Evolutionary conservation across 441 rosid species (phyloP).

Genomic region (Sinapis alba): DNA sequence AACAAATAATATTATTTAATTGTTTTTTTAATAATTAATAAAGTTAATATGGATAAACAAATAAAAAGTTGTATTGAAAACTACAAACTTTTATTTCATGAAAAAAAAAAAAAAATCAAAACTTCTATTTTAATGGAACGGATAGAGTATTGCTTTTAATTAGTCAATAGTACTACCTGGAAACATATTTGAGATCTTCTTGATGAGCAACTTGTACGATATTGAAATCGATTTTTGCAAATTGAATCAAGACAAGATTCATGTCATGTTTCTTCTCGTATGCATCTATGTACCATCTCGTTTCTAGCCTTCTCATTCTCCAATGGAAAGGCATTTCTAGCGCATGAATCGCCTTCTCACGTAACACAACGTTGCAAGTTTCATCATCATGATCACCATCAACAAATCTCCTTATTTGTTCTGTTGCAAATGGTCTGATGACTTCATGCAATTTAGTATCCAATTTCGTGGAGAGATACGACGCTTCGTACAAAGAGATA

Average conservation of each 20-base stretch:
- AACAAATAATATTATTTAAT: no score
- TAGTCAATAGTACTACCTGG: conserved; percentile 18
- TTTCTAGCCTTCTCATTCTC: conserved; percentile 44
- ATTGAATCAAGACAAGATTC: conserved; percentile 24
- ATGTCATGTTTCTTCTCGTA: conserved; percentile 25
- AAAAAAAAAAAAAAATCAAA: no score
- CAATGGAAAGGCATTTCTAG: conserved; percentile 47
- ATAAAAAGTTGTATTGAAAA: no score
- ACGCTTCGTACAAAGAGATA: conserved; percentile 47
- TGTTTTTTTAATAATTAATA: no score
- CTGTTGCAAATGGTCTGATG: conserved; percentile 33
- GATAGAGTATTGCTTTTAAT: background rate
- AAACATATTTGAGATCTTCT: conserved; percentile 42
- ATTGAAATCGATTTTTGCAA: conserved; percentile 46
- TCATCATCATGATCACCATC: background rate
- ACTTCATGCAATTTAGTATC: conserved; percentile 15
- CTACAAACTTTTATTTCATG: no score
- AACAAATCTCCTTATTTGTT: conserved; percentile 20
- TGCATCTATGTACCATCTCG: conserved; percentile 42
- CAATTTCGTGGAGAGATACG: conserved; percentile 27
- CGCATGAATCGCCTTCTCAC: conserved; percentile 37
- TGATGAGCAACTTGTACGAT: conserved; percentile 41
- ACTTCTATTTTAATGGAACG: no score
- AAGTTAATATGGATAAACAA: no score
- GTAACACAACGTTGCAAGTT: background rate